phyloP scores from a whole-genome alignment of 345 rosid species.

The Citrus inodora region DNA sequence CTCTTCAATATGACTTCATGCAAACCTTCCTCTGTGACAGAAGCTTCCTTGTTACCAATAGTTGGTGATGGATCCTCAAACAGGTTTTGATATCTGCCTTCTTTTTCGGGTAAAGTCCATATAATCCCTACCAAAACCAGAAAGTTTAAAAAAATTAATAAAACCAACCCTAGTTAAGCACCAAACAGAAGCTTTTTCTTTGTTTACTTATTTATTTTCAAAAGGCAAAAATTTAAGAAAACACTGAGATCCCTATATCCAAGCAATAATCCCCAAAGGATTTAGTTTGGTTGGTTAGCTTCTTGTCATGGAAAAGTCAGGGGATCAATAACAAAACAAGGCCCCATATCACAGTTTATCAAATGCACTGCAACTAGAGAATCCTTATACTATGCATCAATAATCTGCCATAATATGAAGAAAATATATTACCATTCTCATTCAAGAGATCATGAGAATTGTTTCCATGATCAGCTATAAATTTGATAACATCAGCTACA shows the following conservation, averaged over 20 bases:
- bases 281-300: no score
- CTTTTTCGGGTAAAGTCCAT: slow-evolving; percentile 32
- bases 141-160: not conserved
- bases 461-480: slow-evolving; percentile 63
- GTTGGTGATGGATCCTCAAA: slow-evolving; percentile 22
- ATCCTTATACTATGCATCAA: not conserved
- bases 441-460: slow-evolving; percentile 44
- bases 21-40: slow-evolving; percentile 32
- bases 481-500: slow-evolving; percentile 63
- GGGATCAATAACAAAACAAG: not conserved
- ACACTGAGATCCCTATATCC: not conserved
- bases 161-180: not conserved
- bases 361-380: not conserved
- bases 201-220: no score
- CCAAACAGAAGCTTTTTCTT: not conserved
- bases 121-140: slow-evolving; percentile 44
- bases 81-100: slow-evolving; percentile 25
- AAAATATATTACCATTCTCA: slow-evolving; percentile 48
- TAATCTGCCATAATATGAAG: not conserved
- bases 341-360: not conserved
- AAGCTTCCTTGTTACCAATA: slow-evolving; percentile 19
- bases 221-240: not conserved
- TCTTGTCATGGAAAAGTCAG: no score
- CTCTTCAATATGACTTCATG: slow-evolving; percentile 53
- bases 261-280: no score